These are phyloP conservation scores for Lumnitzera racemosa DNA, from an alignment of 345 rosid genomes.

Conservation along the genomic window DNA sequence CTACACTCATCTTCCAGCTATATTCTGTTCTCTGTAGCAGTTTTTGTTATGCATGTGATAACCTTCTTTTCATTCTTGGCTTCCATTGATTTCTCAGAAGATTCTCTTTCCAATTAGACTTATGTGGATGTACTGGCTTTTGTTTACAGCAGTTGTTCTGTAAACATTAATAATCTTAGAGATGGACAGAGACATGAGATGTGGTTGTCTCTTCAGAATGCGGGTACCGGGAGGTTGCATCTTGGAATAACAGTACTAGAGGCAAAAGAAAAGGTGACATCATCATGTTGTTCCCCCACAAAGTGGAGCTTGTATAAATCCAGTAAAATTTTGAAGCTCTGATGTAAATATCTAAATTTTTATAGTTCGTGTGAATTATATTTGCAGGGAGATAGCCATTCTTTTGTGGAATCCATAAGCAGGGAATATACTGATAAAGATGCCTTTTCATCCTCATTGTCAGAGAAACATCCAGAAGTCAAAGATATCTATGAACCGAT, in stretches of 20 bases:
- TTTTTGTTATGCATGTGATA: too few species aligned
- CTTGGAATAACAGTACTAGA: conserved; percentile 65
- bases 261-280: conserved; percentile 41
- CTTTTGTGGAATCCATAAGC: conserved; percentile 25
- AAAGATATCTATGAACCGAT: conserved; percentile 69
- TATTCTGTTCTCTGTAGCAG: too few species aligned
- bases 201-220: conserved; percentile 84
- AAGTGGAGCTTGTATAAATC: too few species aligned
- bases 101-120: too few species aligned
- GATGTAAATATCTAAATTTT: too few species aligned
- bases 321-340: too few species aligned
- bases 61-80: too few species aligned
- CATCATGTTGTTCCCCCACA: too few species aligned
- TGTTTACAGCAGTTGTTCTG: conserved; percentile 45
- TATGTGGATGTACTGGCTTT: background rate
- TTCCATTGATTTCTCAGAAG: too few species aligned
- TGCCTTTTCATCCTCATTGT: conserved; percentile 35
- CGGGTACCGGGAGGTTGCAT: conserved; percentile 76
- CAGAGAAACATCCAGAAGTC: conserved; percentile 38
- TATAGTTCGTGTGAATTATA: background rate
- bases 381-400: conserved; percentile 26
- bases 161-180: conserved; percentile 50
- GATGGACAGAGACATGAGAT: conserved; percentile 76
- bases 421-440: conserved; percentile 22
- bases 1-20: too few species aligned